Evolutionary conservation across 1,284 basidiomycete species (phyloP), one percentile per base, ranked within the genome.

Genomic region (Cutaneotrichosporon dermatis): DNA sequence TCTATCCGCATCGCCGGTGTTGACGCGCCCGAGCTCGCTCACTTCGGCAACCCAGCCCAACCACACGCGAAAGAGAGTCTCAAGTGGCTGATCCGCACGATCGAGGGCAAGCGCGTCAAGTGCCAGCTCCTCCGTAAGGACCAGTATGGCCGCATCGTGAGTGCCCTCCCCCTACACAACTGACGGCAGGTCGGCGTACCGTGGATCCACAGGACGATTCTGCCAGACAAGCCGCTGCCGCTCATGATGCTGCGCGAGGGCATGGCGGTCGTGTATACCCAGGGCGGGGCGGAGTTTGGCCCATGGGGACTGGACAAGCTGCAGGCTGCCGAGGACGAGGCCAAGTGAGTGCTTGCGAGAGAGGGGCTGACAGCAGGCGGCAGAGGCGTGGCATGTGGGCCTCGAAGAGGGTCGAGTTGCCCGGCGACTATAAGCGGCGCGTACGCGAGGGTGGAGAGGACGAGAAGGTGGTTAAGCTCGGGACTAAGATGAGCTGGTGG

Each of bases 1-100:
- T 86, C 88, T 67, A 86, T 96, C 49, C 85, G 92, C 33, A 84
- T 95, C 51, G 89, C 88, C 8, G 92, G 89, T 0, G 85, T 92
- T 9, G 92, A 96, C 73, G 92, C 92, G 1, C 92, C 92, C 0
- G 92, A 95, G 81, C 83, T 80, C 10, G 81, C 85, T 0, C 89
- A 94, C 73, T 94, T 91, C 65, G 91, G 91, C 16, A 84, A 85
- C 54, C 83, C 85, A 2, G 83, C 83, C 0, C 92, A 94, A 70
- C 85, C 86, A 0, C 86, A 86, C 62, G 79, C 86, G 0, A 76
- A 79, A 39, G 90, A 93, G 69, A 86, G 86, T 49, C 75, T 90
- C 7, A 81, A 80, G 0, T 92, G 89, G 87, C 80, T 94, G 5
- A 84, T 62, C 63, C 75, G n/a, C 74, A 79, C 41, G 74, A 88